Conservation (phyloP, 1,139 yeast genomes). For the Debaryomycetaceae sp. region DNA sequence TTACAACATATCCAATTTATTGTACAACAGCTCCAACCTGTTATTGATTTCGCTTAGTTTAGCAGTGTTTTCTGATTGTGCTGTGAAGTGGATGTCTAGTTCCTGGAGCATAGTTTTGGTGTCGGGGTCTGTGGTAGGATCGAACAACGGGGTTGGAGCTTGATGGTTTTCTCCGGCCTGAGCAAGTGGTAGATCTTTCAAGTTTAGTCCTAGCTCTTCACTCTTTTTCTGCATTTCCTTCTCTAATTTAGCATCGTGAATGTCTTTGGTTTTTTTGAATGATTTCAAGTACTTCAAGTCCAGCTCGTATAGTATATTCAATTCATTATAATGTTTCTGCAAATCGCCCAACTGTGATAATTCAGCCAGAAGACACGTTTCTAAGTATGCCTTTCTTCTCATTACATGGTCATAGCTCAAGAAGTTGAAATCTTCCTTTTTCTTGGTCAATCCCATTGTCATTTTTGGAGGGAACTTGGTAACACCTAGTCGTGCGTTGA, state of each 20-base stretch:
- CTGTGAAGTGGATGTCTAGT: constrained; percentile 17
- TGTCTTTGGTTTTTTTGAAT: constrained; percentile 16
- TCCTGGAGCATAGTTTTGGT: constrained; percentile 16
- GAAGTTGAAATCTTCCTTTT: constrained; percentile 20
- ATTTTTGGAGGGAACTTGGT: constrained; percentile 36
- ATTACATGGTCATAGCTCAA: constrained; percentile 30
- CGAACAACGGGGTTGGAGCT: constrained; percentile 12
- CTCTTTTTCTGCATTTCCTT: constrained; percentile 9
- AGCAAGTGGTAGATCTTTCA: constrained; percentile 5
- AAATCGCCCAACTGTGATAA: constrained; percentile 36
- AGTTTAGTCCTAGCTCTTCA: constrained; percentile 8
- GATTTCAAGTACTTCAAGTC: constrained; percentile 34
- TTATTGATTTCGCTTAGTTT: constrained; percentile 23
- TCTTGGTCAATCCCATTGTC: constrained; percentile 10
- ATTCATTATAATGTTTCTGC: constrained; percentile 22
- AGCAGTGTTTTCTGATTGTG: constrained; percentile 16
- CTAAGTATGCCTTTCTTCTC: constrained; percentile 29
- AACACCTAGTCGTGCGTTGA: constrained; percentile 25
- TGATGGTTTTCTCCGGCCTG: constrained; percentile 3
- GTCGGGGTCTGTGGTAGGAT: constrained; percentile 26
- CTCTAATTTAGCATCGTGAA: constrained; percentile 7
- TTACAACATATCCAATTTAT: constrained; percentile 20
- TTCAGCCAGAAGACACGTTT: constrained; percentile 43
- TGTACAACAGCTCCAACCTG: constrained; percentile 24
- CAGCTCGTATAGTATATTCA: constrained; percentile 23